phyloP scores from a whole-genome alignment of 2,329 filamentous ascomycete genomes.

The Xylariaceae sp. region DNA sequence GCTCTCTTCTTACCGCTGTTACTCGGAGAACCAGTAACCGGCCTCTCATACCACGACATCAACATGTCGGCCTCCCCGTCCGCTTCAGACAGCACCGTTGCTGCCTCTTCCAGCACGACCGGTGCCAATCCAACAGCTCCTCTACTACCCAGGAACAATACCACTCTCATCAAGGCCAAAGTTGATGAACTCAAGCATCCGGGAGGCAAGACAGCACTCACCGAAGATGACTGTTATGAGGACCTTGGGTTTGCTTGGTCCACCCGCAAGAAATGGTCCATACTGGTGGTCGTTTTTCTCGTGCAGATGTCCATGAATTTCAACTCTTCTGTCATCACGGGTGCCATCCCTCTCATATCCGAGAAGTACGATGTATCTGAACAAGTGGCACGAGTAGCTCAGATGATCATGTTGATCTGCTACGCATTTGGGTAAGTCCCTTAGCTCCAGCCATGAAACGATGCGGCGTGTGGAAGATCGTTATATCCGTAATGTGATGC shows the following conservation, averaged over 20 bases:
- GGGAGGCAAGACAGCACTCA: slow-evolving; percentile 27
- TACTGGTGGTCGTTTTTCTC: slow-evolving; percentile 45
- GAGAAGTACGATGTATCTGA: slow-evolving; percentile 41
- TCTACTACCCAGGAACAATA: neutral
- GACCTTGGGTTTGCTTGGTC: slow-evolving; percentile 41
- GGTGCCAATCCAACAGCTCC: neutral
- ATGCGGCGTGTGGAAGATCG: neutral
- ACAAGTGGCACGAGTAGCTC: slow-evolving; percentile 42
- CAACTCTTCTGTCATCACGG: slow-evolving; percentile 48
- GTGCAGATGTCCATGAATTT: slow-evolving; percentile 55
- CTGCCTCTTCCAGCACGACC: neutral
- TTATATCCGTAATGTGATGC: neutral
- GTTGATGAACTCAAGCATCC: neutral
- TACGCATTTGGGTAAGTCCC: slow-evolving; percentile 59
- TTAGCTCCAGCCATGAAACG: slow-evolving; percentile 11
- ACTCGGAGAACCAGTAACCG: neutral
- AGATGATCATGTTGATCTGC: slow-evolving; percentile 45
- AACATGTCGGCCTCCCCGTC: neutral
- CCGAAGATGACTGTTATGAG: slow-evolving; percentile 44
- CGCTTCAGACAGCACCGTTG: neutral
- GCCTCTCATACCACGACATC: neutral
- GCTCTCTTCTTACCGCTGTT: neutral
- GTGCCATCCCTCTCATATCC: slow-evolving; percentile 40
- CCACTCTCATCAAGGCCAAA: neutral
- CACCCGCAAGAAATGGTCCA: slow-evolving; percentile 46